These are phyloP conservation scores for Tolypocladium tropicale DNA, from an alignment of 2,329 filamentous ascomycete genomes.

Conservation along the genomic window DNA sequence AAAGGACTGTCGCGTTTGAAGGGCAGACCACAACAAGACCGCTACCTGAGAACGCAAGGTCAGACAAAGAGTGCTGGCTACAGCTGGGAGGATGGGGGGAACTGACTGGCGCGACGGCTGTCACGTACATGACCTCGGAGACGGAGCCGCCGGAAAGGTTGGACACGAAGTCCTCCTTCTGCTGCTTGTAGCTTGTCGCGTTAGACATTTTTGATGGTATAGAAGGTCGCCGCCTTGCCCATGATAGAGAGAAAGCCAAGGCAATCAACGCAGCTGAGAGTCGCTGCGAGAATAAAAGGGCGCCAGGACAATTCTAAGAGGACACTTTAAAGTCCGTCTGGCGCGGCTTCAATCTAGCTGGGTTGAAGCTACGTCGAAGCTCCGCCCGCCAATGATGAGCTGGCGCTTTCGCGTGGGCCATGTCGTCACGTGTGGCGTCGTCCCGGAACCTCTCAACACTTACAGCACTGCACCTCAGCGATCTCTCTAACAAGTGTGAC, in stretches of 20 bases:
- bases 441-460: background rate
- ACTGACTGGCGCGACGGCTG: conserved; percentile 70
- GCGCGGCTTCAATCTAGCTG: background rate
- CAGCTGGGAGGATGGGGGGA: background rate
- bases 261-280: too few relatives aligned
- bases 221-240: background rate
- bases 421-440: background rate
- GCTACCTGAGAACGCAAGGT: conserved; percentile 52
- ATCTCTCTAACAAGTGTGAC: background rate
- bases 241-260: background rate
- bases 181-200: conserved; percentile 64
- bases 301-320: background rate
- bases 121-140: conserved; percentile 78
- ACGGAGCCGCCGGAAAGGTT: conserved; percentile 77
- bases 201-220: conserved; percentile 21
- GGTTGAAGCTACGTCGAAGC: background rate
- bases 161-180: conserved; percentile 94
- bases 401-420: background rate
- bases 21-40: conserved; percentile 75
- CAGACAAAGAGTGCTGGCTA: background rate
- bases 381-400: background rate
- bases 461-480: background rate
- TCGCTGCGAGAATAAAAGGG: too few relatives aligned
- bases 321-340: background rate
- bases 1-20: conserved; percentile 75